Evolutionary conservation across 805 yeast species (phyloP).

Genomic region (Zygoascus bituminiphila): DNA sequence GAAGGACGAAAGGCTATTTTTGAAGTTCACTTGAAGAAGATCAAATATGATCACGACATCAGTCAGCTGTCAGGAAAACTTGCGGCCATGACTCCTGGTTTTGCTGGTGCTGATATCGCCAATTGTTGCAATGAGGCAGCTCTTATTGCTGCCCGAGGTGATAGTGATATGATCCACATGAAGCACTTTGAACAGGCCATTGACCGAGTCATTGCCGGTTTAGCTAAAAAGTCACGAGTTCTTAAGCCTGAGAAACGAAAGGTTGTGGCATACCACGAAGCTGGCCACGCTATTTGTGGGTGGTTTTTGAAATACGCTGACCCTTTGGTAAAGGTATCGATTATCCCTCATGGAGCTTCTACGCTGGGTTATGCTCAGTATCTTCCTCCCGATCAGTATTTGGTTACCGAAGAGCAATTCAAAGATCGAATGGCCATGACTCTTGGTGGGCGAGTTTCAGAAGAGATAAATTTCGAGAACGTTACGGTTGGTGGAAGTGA

Average conservation of each 20-base stretch:
- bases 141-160: constrained; percentile 77
- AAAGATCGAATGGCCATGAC: constrained; percentile 88
- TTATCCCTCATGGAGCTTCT: constrained; percentile 90
- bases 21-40: constrained; percentile 63
- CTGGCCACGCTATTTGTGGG: constrained; percentile 95
- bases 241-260: constrained; percentile 72
- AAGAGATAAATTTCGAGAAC: constrained; percentile 76
- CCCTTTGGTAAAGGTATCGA: constrained; percentile 86
- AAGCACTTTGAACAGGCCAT: constrained; percentile 85
- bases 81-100: constrained; percentile 90
- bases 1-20: constrained; percentile 85
- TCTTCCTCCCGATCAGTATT: constrained; percentile 80
- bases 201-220: constrained; percentile 91
- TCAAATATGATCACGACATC: constrained; percentile 37
- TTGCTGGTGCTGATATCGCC: constrained; percentile 94
- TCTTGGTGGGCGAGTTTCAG: constrained; percentile 85
- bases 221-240: constrained; percentile 76
- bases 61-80: constrained; percentile 60
- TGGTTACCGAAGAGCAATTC: constrained; percentile 68
- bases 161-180: constrained; percentile 52
- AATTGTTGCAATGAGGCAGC: constrained; percentile 94
- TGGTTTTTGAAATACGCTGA: constrained; percentile 86
- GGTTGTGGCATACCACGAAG: constrained; percentile 90
- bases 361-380: constrained; percentile 96
- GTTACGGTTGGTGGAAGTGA: constrained; percentile 91